Base-by-base conservation (phyloP, 2,329 filamentous ascomycete genomes). In the Lachnellula cervina region DNA sequence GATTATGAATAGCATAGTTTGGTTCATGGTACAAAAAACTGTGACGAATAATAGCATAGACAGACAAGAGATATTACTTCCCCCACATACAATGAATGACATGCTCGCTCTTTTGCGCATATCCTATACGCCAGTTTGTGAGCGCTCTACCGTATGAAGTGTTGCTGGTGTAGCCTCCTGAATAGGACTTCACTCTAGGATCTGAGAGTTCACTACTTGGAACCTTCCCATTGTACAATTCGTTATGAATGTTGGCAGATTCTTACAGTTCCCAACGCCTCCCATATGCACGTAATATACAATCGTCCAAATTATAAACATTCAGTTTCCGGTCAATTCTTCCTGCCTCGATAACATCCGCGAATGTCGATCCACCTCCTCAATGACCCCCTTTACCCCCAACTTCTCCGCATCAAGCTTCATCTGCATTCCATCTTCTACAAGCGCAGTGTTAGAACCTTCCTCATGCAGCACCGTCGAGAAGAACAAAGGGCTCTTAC, bases 361-460 rank as follows among this genome's bases (percentile, higher is more conserved):
- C 50, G 91, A 96, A 75, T 97, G 90, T 67, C 94, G 81, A 71
- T 97, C 89, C 45, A 96, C 85, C 73, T 97, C 91, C 71, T 91
- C 89, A 56, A 93, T 80, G 19, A 97, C 82, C 67, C 91, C 88
- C 70, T 89, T 89, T 69, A 97, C 92, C 64, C 86, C 88, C 74
- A 92, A 78, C 72, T 87, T 88, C 64, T 89, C 85, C 63, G 90
- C 80, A 69, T 96, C 86, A 40, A 97, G 81, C 35, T 84, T 83
- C 76, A 97, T 83, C 68, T 95, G 87, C 76, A 93, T 96, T 66
- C 94, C 94, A 69, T 97, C 94, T 80, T 96, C 90, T 95, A 70
- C 45, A 35, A 23, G 42, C 23, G 17, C 23, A 34, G 61, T 49
- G 50, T 70, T 57, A 70, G 66, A 54, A 51, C 32, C 32, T 21